These are phyloP conservation scores for Emericellopsis terricola DNA, from an alignment of 495 filamentous ascomycete genomes.

Conservation along the genomic window DNA sequence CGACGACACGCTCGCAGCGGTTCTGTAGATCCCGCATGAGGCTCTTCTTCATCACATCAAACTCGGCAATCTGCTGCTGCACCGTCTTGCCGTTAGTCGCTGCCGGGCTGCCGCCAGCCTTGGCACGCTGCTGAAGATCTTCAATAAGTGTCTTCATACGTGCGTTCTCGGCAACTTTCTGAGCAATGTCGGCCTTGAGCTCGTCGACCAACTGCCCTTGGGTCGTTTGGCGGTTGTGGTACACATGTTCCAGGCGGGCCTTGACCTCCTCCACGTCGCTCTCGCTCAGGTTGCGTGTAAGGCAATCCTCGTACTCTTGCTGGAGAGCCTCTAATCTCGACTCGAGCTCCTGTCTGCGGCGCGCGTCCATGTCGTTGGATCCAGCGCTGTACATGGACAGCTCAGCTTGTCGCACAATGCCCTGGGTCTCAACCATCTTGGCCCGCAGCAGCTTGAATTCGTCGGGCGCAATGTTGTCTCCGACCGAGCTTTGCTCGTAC, in stretches of 20 bases:
- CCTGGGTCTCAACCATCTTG: conserved; percentile 72
- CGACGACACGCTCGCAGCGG: conserved; percentile 90
- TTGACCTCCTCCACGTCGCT: conserved; percentile 74
- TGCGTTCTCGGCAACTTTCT: conserved; percentile 59
- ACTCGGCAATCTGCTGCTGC: conserved; percentile 93
- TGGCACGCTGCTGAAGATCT: conserved; percentile 53
- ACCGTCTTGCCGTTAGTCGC: conserved; percentile 75
- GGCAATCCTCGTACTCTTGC: conserved; percentile 61
- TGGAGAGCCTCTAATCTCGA: conserved; percentile 51
- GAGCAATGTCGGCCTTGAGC: conserved; percentile 49
- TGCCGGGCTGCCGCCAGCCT: conserved; percentile 35
- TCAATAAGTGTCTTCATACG: conserved; percentile 57
- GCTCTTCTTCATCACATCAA: conserved; percentile 98
- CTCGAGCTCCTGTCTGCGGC: conserved; percentile 55
- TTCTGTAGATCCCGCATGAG: conserved; percentile 98
- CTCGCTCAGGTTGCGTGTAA: conserved; percentile 63
- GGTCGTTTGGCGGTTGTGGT: conserved; percentile 51
- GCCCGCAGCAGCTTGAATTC: conserved; percentile 59
- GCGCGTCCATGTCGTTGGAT: conserved; percentile 43
- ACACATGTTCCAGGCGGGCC: conserved; percentile 54
- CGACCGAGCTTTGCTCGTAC: conserved; percentile 53
- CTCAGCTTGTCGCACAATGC: conserved; percentile 84
- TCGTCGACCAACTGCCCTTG: conserved; percentile 53
- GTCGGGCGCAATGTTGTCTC: conserved; percentile 65
- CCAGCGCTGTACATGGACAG: conserved; percentile 43